These are phyloP conservation scores for Sideroxylon spinosum DNA, from an alignment of 179 eudicot genomes.

Conservation along the genomic window DNA sequence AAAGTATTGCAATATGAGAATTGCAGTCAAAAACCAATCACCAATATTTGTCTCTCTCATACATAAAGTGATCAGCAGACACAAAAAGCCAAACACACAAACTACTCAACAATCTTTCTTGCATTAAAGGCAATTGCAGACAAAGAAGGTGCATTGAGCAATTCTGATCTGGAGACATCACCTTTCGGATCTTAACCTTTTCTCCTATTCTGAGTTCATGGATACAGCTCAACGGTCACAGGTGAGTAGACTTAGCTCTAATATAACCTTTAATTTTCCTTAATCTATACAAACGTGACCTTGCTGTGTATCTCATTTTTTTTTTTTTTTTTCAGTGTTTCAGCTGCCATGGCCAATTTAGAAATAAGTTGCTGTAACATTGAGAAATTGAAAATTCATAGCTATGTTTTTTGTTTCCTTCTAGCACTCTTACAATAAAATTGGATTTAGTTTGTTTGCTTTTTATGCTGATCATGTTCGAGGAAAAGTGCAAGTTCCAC, in stretches of 20 bases:
- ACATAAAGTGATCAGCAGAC: constrained; percentile 9
- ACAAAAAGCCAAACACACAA: constrained; percentile 17
- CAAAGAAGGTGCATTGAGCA: constrained; percentile 17
- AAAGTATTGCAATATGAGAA: not conserved
- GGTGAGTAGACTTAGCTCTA: constrained; percentile 17
- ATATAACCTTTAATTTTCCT: not conserved
- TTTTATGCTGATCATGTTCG: not conserved
- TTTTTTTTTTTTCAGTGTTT: not conserved
- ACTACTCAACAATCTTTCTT: constrained; percentile 17
- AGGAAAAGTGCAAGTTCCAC: constrained; percentile 5
- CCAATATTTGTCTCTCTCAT: not conserved
- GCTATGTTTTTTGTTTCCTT: not conserved
- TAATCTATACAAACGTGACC: not conserved
- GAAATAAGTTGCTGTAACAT: constrained; percentile 7
- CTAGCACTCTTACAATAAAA: not conserved
- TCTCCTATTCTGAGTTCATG: constrained; percentile 15
- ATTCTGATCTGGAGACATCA: constrained; percentile 12
- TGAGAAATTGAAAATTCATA: not conserved
- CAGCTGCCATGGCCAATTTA: constrained; percentile 10
- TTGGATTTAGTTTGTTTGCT: not conserved
- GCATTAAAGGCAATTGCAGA: constrained; percentile 16
- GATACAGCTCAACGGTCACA: constrained; percentile 31
- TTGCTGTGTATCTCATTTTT: not conserved
- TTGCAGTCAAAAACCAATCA: constrained; percentile 9
- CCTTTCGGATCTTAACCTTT: constrained; percentile 19